Conservation (phyloP, 257 asterid species). For the Nicotiana knightiana region DNA sequence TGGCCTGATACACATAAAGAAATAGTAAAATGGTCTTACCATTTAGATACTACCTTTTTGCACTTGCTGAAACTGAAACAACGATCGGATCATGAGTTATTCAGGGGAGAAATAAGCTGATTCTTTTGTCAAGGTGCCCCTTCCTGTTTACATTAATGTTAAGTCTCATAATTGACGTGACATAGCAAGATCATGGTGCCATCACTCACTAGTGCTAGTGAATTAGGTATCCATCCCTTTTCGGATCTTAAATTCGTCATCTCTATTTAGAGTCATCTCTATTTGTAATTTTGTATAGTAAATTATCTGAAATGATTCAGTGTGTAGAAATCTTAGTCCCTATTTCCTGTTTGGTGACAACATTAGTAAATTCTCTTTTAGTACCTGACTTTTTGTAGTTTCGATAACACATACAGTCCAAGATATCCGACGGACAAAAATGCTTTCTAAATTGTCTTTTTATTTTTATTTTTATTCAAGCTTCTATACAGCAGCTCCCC, state of each 20-base stretch:
- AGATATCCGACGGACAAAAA: neutral
- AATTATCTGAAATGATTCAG: neutral
- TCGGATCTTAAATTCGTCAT: neutral
- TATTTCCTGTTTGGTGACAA: neutral
- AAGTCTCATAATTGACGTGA: too few species aligned
- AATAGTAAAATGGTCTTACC: neutral
- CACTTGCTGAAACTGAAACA: neutral
- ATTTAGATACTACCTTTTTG: neutral
- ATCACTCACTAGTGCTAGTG: too few species aligned
- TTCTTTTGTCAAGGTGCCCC: neutral
- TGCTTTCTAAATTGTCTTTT: slow-evolving; percentile 14
- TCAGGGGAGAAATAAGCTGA: neutral
- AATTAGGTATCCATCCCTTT: neutral
- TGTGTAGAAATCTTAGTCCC: neutral
- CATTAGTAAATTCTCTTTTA: neutral
- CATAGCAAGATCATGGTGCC: too few species aligned
- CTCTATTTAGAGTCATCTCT: neutral
- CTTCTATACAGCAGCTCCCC: slow-evolving; percentile 79
- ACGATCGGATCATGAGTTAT: neutral
- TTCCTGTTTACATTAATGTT: neutral
- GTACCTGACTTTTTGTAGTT: neutral
- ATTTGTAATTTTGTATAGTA: neutral
- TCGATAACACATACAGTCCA: neutral
- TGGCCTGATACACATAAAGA: neutral
- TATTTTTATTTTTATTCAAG: slow-evolving; percentile 43